A percentile compares a stretch with the other conserved stretches of the same genome.
Conservation (phyloP, 257 asterid species). For the Eustoma russellianum region DNA sequence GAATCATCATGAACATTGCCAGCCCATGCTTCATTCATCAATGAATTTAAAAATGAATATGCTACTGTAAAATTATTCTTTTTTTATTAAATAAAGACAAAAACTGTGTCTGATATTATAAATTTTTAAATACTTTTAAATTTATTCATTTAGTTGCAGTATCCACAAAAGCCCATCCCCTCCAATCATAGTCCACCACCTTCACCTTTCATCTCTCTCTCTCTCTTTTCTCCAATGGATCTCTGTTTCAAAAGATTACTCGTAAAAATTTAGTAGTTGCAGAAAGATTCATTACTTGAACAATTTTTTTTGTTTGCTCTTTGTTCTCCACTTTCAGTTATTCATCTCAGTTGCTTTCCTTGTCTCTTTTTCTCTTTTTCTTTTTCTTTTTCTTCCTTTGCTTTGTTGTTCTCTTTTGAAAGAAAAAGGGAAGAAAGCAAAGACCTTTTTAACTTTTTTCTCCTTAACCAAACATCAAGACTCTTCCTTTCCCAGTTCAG, state of each 20-base stretch:
- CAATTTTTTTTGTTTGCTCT: slow-evolving; percentile 20
- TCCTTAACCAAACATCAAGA: slow-evolving; percentile 20
- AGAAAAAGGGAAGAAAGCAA: slow-evolving; percentile 38
- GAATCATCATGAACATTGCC: too few species aligned
- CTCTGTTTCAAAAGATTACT: slow-evolving; percentile 17
- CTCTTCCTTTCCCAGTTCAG: slow-evolving; percentile 23
- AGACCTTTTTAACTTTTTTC: slow-evolving; percentile 30
- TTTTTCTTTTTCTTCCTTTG: background rate
- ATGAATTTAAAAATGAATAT: too few species aligned
- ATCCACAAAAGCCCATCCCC: background rate
- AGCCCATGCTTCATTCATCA: too few species aligned
- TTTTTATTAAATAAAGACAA: too few species aligned
- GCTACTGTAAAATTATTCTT: too few species aligned
- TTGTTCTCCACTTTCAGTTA: slow-evolving; percentile 18
- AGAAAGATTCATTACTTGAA: slow-evolving; percentile 39
- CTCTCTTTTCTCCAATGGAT: slow-evolving; percentile 15
- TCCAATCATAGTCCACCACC: slow-evolving; percentile 79
- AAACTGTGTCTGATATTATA: too few species aligned
- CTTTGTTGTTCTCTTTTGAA: slow-evolving; percentile 20
- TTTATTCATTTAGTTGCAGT: too few species aligned
- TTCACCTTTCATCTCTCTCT: slow-evolving; percentile 13
- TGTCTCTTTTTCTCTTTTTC: too few species aligned
- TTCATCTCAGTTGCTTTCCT: slow-evolving; percentile 1
- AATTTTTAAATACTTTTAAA: too few species aligned
- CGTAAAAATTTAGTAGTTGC: background rate